phyloP scores from a whole-genome alignment of 441 rosid genomes.

The Erodium moschatum region DNA sequence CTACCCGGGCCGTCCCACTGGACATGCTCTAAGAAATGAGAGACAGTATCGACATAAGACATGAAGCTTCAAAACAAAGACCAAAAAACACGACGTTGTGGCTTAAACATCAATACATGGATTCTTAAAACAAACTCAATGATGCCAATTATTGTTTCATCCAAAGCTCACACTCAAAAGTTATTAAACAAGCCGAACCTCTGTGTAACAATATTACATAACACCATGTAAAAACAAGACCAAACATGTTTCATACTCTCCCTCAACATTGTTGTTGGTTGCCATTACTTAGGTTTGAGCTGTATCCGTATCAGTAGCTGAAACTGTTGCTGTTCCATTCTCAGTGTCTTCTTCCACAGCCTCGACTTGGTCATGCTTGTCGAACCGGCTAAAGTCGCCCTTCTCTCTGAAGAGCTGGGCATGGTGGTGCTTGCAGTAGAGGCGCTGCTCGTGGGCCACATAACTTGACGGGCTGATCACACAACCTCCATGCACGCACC shows the following conservation, averaged over 20 bases:
- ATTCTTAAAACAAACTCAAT: neutral
- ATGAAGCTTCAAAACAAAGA: neutral
- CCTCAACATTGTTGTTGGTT: no score
- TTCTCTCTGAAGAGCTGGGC: conserved; percentile 63
- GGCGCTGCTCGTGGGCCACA: conserved; percentile 57
- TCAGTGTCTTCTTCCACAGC: conserved; percentile 20
- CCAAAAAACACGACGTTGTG: neutral
- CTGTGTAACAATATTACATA: neutral
- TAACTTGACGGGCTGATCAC: conserved; percentile 58
- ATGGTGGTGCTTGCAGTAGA: conserved; percentile 67
- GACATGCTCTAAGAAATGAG: no score
- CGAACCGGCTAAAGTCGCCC: conserved; percentile 68
- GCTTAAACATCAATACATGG: neutral
- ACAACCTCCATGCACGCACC: conserved; percentile 65
- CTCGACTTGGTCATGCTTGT: conserved; percentile 33
- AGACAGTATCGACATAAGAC: no score
- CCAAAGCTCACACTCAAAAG: conserved; percentile 1
- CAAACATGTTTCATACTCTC: conserved; percentile 17
- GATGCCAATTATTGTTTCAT: neutral
- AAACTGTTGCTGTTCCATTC: conserved; percentile 16
- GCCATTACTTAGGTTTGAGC: neutral
- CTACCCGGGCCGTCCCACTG: no score
- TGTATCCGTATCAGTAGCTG: conserved; percentile 13
- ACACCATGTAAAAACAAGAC: neutral
- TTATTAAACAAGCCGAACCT: neutral